These are phyloP conservation scores for Leucocoprinus birnbaumii DNA, from an alignment of 768 basidiomycete species.

Conservation along the genomic window DNA sequence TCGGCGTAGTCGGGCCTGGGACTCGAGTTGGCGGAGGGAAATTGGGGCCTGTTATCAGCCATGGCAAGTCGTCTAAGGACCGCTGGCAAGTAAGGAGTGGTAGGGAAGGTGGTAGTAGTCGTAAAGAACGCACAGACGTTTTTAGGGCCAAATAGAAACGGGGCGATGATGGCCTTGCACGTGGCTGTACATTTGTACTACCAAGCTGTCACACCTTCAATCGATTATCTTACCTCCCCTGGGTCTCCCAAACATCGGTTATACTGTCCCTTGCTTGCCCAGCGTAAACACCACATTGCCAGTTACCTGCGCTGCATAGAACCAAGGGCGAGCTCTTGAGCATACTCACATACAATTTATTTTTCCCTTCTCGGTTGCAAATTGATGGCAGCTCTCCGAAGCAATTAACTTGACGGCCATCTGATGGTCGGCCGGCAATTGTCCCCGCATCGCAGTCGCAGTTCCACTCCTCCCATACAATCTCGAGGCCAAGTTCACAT, in stretches of 20 bases:
- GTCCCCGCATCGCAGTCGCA: not conserved
- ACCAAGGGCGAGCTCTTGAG: too few relatives aligned
- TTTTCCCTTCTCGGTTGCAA: not conserved
- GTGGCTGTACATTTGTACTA: conserved; percentile 8
- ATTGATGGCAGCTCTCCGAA: not conserved
- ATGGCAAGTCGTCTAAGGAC: conserved; percentile 21
- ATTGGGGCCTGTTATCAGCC: conserved; percentile 37
- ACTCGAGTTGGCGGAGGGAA: conserved; percentile 31
- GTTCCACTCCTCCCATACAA: not conserved
- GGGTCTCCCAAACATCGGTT: not conserved
- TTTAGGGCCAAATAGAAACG: conserved; percentile 13
- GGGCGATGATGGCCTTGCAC: conserved; percentile 14
- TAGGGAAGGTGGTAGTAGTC: conserved; percentile 12
- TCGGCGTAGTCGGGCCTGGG: conserved; percentile 43
- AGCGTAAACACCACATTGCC: not conserved
- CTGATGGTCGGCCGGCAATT: not conserved
- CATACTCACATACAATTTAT: not conserved
- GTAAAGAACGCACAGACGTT: conserved; percentile 7
- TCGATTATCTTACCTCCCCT: not conserved
- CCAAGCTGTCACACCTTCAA: not conserved
- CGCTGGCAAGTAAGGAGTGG: conserved; percentile 10
- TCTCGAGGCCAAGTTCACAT: conserved; percentile 9
- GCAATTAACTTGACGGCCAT: not conserved
- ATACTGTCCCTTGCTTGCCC: not conserved
- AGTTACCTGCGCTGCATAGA: not conserved